Conservation (phyloP, 805 yeast genomes). For the Zygotorulaspora florentina region DNA sequence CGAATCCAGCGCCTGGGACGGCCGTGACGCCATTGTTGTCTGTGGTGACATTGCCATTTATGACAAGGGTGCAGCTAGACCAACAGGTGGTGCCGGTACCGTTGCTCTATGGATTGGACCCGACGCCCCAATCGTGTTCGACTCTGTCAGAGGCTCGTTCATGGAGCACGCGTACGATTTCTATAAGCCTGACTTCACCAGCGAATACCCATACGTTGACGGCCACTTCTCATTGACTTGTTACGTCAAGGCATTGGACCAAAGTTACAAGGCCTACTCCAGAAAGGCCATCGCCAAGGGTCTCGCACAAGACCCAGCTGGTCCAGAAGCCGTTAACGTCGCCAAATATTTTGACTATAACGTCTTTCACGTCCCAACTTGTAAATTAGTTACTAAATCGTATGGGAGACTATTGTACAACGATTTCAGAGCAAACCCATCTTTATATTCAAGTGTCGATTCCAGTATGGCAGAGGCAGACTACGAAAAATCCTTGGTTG, state of each 20-base stretch:
- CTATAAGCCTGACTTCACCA: constrained; percentile 94
- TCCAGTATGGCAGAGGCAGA: constrained; percentile 46
- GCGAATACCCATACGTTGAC: constrained; percentile 95
- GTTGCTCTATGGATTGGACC: constrained; percentile 95
- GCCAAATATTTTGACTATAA: constrained; percentile 80
- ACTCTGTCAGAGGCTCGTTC: constrained; percentile 81
- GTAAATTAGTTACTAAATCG: constrained; percentile 90
- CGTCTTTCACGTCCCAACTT: constrained; percentile 97
- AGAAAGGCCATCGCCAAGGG: constrained; percentile 61
- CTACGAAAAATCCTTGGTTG: constrained; percentile 75
- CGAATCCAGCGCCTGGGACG: constrained; percentile 96
- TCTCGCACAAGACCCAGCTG: constrained; percentile 40
- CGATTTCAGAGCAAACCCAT: constrained; percentile 74
- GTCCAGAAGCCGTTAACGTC: constrained; percentile 59
- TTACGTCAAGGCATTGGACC: constrained; percentile 89
- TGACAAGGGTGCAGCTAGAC: constrained; percentile 96
- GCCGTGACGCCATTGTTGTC: constrained; percentile 94
- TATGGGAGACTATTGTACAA: constrained; percentile 88
- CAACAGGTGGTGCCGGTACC: constrained; percentile 99
- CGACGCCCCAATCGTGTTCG: constrained; percentile 94
- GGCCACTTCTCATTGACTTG: constrained; percentile 94
- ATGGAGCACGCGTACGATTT: constrained; percentile 98
- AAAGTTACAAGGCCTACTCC: constrained; percentile 78
- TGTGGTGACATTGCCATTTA: constrained; percentile 98
- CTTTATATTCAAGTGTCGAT: constrained; percentile 58